Percentiles rank a stretch among this genome's conserved stretches.
These are phyloP conservation scores for Mucor racemosus DNA, from an alignment of 371 early-diverging fungal genomes.

Conservation along the genomic window DNA sequence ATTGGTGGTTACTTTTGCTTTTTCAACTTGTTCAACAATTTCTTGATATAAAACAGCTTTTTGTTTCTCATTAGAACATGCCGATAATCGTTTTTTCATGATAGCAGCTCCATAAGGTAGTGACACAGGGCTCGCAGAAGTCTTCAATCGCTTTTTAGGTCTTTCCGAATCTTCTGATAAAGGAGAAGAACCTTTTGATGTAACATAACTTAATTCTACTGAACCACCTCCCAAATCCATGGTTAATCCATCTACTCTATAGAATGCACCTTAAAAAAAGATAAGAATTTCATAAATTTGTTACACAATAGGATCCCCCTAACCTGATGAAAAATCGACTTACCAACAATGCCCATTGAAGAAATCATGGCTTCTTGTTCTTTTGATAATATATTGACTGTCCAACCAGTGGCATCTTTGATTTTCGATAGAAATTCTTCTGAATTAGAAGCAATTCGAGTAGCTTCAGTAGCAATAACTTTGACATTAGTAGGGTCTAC, in stretches of 20 bases:
- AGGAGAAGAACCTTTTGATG: conserved; percentile 2
- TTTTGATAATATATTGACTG: conserved; percentile 43
- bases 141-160: conserved; percentile 19
- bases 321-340: not conserved
- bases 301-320: not conserved
- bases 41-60: conserved; percentile 13
- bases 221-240: conserved; percentile 65
- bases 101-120: conserved; percentile 59
- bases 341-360: conserved; percentile 51
- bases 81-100: conserved; percentile 33
- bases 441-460: conserved; percentile 57
- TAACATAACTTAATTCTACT: conserved; percentile 54
- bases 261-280: conserved; percentile 43
- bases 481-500: conserved; percentile 42
- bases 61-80: conserved; percentile 8
- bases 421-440: conserved; percentile 43
- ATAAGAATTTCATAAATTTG: not conserved
- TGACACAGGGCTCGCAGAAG: conserved; percentile 40
- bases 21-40: conserved; percentile 17
- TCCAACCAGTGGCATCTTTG: conserved; percentile 48
- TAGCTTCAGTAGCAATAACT: conserved; percentile 61
- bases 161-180: conserved; percentile 22
- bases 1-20: conserved; percentile 18
- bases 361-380: conserved; percentile 55
- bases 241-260: conserved; percentile 53